A percentile compares a stretch with the other conserved stretches of the same genome.
These are phyloP conservation scores for Cyberlindnera meyerae DNA, from an alignment of 805 yeast species.

Conservation along the genomic window DNA sequence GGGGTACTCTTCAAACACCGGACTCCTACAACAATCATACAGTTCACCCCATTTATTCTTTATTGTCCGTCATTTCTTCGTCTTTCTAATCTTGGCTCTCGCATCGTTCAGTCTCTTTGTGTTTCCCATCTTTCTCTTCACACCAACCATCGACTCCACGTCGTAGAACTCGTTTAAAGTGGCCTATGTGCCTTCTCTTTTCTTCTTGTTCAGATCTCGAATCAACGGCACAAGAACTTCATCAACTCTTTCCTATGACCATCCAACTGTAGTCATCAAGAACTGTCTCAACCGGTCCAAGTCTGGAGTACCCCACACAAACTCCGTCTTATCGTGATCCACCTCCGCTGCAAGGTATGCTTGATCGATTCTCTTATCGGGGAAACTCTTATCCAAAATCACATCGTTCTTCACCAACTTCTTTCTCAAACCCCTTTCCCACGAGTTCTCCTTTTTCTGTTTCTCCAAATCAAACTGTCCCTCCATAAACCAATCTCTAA, in stretches of 20 bases:
- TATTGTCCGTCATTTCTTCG: too few relatives aligned
- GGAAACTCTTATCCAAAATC: conserved; percentile 60
- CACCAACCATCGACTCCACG: conserved; percentile 38
- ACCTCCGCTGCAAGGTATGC: conserved; percentile 83
- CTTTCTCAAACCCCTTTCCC: conserved; percentile 54
- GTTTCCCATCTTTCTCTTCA: conserved; percentile 43
- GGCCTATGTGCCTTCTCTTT: conserved; percentile 49
- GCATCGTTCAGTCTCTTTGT: conserved; percentile 56
- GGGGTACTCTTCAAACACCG: too few relatives aligned
- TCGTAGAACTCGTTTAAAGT: conserved; percentile 68
- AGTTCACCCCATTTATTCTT: too few relatives aligned
- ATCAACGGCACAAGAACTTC: conserved; percentile 84
- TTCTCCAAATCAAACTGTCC: conserved; percentile 38
- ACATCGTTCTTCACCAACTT: conserved; percentile 49
- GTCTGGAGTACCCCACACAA: conserved; percentile 89
- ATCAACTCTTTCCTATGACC: conserved; percentile 74
- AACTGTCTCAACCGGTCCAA: conserved; percentile 71
- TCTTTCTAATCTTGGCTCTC: conserved; percentile 13
- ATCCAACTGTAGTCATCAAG: conserved; percentile 66
- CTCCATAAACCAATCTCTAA: conserved; percentile 37
- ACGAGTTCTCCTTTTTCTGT: conserved; percentile 38
- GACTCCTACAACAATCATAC: too few relatives aligned
- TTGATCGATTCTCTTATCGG: conserved; percentile 59
- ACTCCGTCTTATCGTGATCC: conserved; percentile 70
- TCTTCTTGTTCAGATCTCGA: conserved; percentile 64